A percentile compares a stretch with the other conserved stretches of the same genome.
Conservation (phyloP, 192 early-diverging fungal species). For the Coemansia sp. region DNA sequence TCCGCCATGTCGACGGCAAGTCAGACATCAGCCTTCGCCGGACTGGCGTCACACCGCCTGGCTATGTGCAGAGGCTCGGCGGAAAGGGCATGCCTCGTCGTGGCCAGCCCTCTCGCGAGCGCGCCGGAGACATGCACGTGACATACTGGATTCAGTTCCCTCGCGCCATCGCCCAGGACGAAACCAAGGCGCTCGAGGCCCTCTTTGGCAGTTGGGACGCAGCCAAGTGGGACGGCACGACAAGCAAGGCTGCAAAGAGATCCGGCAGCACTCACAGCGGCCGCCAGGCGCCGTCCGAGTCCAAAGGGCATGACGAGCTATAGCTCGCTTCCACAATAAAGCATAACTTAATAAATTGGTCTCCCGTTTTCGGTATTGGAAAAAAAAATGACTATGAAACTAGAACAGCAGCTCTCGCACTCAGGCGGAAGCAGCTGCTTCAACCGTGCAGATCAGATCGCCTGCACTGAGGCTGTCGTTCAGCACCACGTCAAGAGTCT, state of each 20-base stretch:
- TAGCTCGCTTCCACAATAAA: background rate
- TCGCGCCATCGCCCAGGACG: conserved; percentile 14
- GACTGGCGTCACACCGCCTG: conserved; percentile 60
- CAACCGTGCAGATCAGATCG: conserved; percentile 68
- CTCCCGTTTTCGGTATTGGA: too few species aligned
- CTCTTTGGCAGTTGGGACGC: conserved; percentile 15
- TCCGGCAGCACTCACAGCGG: conserved; percentile 10
- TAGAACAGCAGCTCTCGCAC: too few species aligned
- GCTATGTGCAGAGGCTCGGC: conserved; percentile 74
- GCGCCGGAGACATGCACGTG: conserved; percentile 72
- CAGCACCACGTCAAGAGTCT: conserved; percentile 66
- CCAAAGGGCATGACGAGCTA: conserved; percentile 35
- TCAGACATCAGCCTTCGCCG: conserved; percentile 60
- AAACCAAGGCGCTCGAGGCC: conserved; percentile 13
- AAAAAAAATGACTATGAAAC: background rate
- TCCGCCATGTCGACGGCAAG: conserved; percentile 81
- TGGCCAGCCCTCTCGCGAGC: conserved; percentile 4
- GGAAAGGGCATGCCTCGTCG: conserved; percentile 87
- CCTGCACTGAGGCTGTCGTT: conserved; percentile 79
- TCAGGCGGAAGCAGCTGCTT: too few species aligned
- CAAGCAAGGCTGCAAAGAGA: conserved; percentile 9
- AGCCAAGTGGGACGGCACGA: conserved; percentile 31
- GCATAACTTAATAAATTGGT: too few species aligned
- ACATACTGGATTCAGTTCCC: conserved; percentile 89
- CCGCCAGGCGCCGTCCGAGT: conserved; percentile 19